These are phyloP conservation scores for Suillus decipiens DNA, from an alignment of 768 basidiomycete species.

Conservation along the genomic window DNA sequence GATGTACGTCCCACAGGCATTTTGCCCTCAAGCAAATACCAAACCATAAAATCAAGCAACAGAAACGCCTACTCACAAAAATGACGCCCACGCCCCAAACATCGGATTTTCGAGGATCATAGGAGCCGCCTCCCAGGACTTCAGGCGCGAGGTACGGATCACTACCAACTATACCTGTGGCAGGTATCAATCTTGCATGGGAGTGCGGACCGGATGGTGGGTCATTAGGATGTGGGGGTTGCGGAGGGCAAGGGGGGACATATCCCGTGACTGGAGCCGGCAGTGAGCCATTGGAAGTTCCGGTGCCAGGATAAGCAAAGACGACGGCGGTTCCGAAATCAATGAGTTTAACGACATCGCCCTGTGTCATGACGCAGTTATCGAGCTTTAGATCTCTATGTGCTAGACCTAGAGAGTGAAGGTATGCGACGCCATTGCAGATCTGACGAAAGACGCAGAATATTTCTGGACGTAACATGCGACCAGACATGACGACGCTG, in stretches of 20 bases:
- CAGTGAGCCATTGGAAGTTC: constrained; percentile 26
- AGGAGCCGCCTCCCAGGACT: constrained; percentile 75
- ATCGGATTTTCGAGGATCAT: constrained; percentile 97
- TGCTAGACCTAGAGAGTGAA: constrained; percentile 96
- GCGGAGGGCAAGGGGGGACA: neutral
- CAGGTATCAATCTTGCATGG: constrained; percentile 47
- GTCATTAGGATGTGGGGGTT: constrained; percentile 13
- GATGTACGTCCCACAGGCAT: neutral
- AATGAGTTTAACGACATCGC: constrained; percentile 96
- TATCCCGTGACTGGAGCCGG: constrained; percentile 22
- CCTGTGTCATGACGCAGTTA: constrained; percentile 98
- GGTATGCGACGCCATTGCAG: constrained; percentile 95
- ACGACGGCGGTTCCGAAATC: constrained; percentile 99
- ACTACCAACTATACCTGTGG: constrained; percentile 92
- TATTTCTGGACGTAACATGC: constrained; percentile 97
- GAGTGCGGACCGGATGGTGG: constrained; percentile 41
- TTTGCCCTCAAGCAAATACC: neutral
- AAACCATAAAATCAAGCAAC: neutral
- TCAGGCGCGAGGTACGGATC: constrained; percentile 99
- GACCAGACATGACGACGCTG: constrained; percentile 98
- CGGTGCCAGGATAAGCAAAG: constrained; percentile 96
- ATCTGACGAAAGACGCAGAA: constrained; percentile 99
- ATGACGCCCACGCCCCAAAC: constrained; percentile 99
- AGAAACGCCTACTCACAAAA: constrained; percentile 57
- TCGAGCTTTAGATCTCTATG: constrained; percentile 99